These are phyloP conservation scores for Glycine latifolia DNA, from an alignment of 306 rosid species.

Conservation along the genomic window DNA sequence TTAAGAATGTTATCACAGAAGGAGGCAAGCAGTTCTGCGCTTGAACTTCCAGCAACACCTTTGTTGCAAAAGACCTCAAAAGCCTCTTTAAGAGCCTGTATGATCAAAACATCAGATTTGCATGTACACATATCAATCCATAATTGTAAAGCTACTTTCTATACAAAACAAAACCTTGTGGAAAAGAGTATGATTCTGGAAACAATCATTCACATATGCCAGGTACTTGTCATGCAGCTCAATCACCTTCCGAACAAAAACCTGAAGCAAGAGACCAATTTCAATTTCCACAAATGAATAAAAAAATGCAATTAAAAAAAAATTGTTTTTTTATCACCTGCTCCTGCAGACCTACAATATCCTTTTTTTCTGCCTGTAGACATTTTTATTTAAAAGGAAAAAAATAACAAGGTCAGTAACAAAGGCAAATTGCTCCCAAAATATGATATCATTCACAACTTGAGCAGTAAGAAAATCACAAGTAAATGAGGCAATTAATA, in stretches of 20 bases:
- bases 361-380: conserved; percentile 87
- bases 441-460: conserved; percentile 18
- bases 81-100: conserved; percentile 91
- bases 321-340: conserved; percentile 54
- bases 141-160: conserved; percentile 12
- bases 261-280: conserved; percentile 61
- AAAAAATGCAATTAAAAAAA: background rate
- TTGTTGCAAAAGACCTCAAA: conserved; percentile 95
- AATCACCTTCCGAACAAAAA: conserved; percentile 81
- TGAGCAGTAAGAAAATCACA: conserved; percentile 21
- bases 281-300: conserved; percentile 42
- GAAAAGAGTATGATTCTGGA: conserved; percentile 88
- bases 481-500: conserved; percentile 18
- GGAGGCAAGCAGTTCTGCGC: conserved; percentile 92
- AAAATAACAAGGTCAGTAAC: conserved; percentile 38
- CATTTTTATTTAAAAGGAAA: conserved; percentile 41
- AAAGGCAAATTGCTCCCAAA: conserved; percentile 38
- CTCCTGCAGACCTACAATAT: conserved; percentile 75
- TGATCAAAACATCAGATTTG: conserved; percentile 34
- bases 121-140: conserved; percentile 14
- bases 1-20: conserved; percentile 95
- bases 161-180: conserved; percentile 87
- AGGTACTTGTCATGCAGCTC: conserved; percentile 92
- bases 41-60: conserved; percentile 83
- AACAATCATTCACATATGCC: conserved; percentile 83